Percentiles rank a stretch among this genome's conserved stretches.
Evolutionary conservation across 768 basidiomycete species (phyloP).

Genomic region (Tephrocybe rancida): DNA sequence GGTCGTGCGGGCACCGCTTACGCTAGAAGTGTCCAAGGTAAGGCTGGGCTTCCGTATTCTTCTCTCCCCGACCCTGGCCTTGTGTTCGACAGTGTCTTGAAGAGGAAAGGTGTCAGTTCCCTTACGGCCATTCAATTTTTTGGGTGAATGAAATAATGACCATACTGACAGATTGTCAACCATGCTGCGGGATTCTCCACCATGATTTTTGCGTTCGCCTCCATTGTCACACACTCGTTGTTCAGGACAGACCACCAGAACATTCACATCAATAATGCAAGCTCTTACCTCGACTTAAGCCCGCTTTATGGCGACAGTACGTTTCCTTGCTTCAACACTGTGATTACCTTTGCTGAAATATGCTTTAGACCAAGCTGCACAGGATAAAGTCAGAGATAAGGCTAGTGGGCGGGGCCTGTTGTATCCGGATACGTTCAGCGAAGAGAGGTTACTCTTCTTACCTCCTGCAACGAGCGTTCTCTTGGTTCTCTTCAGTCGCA

Average conservation of each 20-base stretch:
- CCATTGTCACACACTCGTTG: constrained; percentile 61
- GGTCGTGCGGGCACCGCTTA: constrained; percentile 55
- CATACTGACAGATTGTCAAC: constrained; percentile 15
- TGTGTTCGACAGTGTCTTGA: constrained; percentile 62
- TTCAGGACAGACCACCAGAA: constrained; percentile 50
- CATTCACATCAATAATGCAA: constrained; percentile 50
- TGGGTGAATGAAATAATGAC: not conserved
- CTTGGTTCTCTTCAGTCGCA: constrained; percentile 56
- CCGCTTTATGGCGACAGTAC: constrained; percentile 54
- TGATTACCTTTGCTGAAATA: too few relatives aligned
- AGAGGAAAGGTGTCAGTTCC: constrained; percentile 33
- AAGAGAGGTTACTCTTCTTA: constrained; percentile 53
- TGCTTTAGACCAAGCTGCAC: constrained; percentile 31
- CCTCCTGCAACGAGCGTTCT: constrained; percentile 56
- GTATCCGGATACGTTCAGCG: constrained; percentile 54
- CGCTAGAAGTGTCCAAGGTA: constrained; percentile 50
- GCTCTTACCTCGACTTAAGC: constrained; percentile 58
- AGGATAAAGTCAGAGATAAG: constrained; percentile 49
- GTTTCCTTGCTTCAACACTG: not conserved
- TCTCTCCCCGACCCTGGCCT: constrained; percentile 56
- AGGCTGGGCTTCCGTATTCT: constrained; percentile 36
- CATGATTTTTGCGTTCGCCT: constrained; percentile 66
- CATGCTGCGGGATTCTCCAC: constrained; percentile 63
- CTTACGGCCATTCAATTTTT: not conserved
- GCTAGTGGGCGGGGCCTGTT: constrained; percentile 47